A percentile compares a stretch with the other conserved stretches of the same genome.
phyloP scores from a whole-genome alignment of 495 filamentous ascomycete species.

The Penicillium flavigenum region DNA sequence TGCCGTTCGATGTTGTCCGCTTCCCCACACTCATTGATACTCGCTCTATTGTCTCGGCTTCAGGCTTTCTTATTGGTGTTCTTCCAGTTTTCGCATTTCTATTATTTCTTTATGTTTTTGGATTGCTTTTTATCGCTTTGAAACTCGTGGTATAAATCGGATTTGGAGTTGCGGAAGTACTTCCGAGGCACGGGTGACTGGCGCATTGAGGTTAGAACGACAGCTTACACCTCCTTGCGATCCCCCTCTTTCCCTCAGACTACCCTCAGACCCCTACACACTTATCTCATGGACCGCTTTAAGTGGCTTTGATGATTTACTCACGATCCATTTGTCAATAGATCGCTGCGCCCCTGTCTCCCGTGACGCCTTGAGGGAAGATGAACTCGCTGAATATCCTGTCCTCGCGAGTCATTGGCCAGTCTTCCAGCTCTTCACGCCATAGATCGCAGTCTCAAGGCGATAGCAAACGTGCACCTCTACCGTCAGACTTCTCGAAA shows the following conservation, averaged over 20 bases:
- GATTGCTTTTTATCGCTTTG: constrained; percentile 7
- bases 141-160: constrained; percentile 15
- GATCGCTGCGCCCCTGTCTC: constrained; percentile 45
- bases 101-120: constrained; percentile 13
- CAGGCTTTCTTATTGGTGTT: constrained; percentile 14
- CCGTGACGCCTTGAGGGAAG: constrained; percentile 60
- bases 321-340: constrained; percentile 25
- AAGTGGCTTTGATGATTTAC: constrained; percentile 31
- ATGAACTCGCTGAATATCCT: constrained; percentile 99
- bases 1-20: constrained; percentile 34
- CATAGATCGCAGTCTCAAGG: constrained; percentile 66
- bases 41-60: constrained; percentile 19
- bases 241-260: constrained; percentile 19
- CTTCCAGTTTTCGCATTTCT: constrained; percentile 7
- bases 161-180: constrained; percentile 29
- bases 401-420: constrained; percentile 78
- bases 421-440: constrained; percentile 51
- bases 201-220: constrained; percentile 44
- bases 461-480: constrained; percentile 48
- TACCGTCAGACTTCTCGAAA: constrained; percentile 45
- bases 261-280: constrained; percentile 12
- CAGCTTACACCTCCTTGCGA: constrained; percentile 25
- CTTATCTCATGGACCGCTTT: constrained; percentile 16
- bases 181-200: constrained; percentile 46
- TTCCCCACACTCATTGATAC: constrained; percentile 33